Conservation (phyloP, 805 yeast genomes). For the Naumovozyma castellii region DNA sequence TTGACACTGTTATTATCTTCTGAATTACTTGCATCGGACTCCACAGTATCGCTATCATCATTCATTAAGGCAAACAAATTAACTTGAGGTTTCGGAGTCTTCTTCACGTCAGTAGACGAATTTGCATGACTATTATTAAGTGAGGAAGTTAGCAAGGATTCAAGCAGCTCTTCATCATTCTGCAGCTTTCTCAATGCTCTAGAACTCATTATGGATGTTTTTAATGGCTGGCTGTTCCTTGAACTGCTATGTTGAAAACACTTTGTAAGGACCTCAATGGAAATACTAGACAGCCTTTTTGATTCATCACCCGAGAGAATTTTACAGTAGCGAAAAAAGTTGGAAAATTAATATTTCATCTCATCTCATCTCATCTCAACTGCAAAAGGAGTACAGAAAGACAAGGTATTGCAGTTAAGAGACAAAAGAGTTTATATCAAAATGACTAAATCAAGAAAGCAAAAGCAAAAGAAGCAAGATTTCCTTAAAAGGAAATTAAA, state of each 20-base stretch:
- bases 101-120: slow-evolving; percentile 1
- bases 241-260: too few species aligned
- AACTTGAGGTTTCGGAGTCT: slow-evolving; percentile 3
- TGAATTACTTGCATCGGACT: slow-evolving; percentile 6
- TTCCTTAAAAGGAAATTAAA: slow-evolving; percentile 59
- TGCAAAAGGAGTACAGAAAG: too few species aligned
- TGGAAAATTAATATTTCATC: slow-evolving; percentile 9
- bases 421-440: slow-evolving; percentile 2
- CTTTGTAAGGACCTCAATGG: too few species aligned
- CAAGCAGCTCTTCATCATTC: slow-evolving; percentile 24
- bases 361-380: slow-evolving; percentile 7
- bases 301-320: too few species aligned
- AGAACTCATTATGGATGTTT: slow-evolving; percentile 28
- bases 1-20: slow-evolving; percentile 8
- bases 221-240: not conserved
- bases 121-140: slow-evolving; percentile 1
- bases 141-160: slow-evolving; percentile 11
- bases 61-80: slow-evolving; percentile 26
- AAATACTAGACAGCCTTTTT: too few species aligned
- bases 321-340: not conserved
- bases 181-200: slow-evolving; percentile 30
- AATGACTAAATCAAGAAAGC: slow-evolving; percentile 31
- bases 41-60: slow-evolving; percentile 12
- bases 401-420: too few species aligned
- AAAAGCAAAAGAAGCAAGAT: slow-evolving; percentile 37